These are phyloP conservation scores for Staphylotrichum tortipilum DNA, from an alignment of 495 filamentous ascomycete species.

Conservation along the genomic window DNA sequence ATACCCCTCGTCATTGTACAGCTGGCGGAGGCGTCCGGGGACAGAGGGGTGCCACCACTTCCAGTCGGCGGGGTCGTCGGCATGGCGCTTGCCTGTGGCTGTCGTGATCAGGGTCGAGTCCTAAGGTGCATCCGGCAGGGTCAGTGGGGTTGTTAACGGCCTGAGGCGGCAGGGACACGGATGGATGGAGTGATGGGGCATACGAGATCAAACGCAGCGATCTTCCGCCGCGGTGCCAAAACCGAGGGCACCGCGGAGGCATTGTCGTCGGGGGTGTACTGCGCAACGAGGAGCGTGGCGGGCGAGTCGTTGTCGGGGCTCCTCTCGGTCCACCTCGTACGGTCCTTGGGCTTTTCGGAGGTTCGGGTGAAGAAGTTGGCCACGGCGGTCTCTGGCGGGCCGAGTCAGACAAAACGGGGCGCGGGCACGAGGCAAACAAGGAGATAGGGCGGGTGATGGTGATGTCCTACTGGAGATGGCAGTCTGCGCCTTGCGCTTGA, in stretches of 20 bases:
- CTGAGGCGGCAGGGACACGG: neutral
- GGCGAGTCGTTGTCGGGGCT: constrained; percentile 31
- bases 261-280: constrained; percentile 44
- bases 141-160: neutral
- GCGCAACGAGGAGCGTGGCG: constrained; percentile 64
- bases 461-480: constrained; percentile 57
- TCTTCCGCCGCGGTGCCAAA: constrained; percentile 42
- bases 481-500: constrained; percentile 56
- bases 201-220: constrained; percentile 90
- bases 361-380: constrained; percentile 82
- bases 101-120: constrained; percentile 82
- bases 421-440: too few relatives aligned
- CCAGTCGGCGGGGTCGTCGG: constrained; percentile 69
- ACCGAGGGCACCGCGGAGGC: constrained; percentile 15
- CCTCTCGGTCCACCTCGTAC: constrained; percentile 64
- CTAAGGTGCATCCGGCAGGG: too few relatives aligned
- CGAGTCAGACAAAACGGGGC: too few relatives aligned
- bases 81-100: constrained; percentile 70
- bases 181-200: neutral
- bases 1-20: constrained; percentile 62
- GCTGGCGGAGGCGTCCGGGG: constrained; percentile 51
- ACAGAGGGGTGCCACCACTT: constrained; percentile 84
- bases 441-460: too few relatives aligned
- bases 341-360: constrained; percentile 77
- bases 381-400: constrained; percentile 51